A percentile compares a stretch with the other conserved stretches of the same genome.
Evolutionary conservation across 1,139 yeast genomes (phyloP).

Genomic region (Blastobotrys serpentis): DNA sequence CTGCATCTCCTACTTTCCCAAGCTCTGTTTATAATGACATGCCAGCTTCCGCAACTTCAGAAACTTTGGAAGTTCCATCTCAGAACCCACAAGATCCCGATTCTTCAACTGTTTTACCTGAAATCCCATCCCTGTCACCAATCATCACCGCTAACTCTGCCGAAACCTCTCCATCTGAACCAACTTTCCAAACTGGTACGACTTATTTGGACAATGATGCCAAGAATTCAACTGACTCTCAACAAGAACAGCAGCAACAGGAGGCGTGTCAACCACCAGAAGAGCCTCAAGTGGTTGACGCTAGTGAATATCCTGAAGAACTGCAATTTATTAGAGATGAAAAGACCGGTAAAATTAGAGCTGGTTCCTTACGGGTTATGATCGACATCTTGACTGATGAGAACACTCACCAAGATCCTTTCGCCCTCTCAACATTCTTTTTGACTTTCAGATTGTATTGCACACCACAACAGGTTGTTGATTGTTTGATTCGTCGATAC

Average conservation of each 20-base stretch:
- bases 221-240: too few species aligned
- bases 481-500: conserved; percentile 65
- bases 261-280: too few species aligned
- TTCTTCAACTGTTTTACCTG: conserved; percentile 24
- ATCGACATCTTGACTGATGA: conserved; percentile 74
- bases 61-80: conserved; percentile 4
- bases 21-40: conserved; percentile 6
- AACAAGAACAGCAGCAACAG: conserved; percentile 6
- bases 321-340: conserved; percentile 44
- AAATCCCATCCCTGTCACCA: conserved; percentile 25
- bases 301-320: conserved; percentile 19
- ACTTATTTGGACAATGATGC: conserved; percentile 1
- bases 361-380: conserved; percentile 77
- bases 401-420: conserved; percentile 58
- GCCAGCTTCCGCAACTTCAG: conserved; percentile 10
- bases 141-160: conserved; percentile 18
- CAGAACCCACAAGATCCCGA: background rate
- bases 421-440: conserved; percentile 73
- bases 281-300: conserved; percentile 17
- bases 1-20: conserved; percentile 11
- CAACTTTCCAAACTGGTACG: conserved; percentile 15
- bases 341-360: conserved; percentile 55
- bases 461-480: conserved; percentile 65
- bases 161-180: conserved; percentile 18
- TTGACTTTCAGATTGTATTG: conserved; percentile 78